These are phyloP conservation scores for Moniliophthora roreri DNA, from an alignment of 1,284 basidiomycete genomes.

Conservation along the genomic window DNA sequence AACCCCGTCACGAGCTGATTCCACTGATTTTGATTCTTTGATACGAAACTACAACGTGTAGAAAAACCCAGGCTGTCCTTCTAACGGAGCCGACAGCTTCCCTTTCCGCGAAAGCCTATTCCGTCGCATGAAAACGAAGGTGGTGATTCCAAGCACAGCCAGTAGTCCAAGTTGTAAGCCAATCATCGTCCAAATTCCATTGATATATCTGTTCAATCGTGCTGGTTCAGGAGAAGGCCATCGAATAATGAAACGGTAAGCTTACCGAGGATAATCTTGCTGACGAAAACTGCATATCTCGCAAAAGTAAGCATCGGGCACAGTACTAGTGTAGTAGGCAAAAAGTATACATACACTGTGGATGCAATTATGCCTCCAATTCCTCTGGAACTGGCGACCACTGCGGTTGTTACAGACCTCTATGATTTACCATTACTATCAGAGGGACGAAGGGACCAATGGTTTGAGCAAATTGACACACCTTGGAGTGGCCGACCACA, in stretches of 20 bases:
- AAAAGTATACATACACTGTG: background rate
- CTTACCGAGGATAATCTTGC: constrained; percentile 27
- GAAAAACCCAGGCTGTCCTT: constrained; percentile 29
- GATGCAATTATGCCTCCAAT: background rate
- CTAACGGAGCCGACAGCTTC: constrained; percentile 21
- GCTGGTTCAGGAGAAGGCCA: background rate
- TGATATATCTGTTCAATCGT: constrained; percentile 23
- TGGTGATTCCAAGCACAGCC: constrained; percentile 24
- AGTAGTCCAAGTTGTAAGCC: constrained; percentile 31
- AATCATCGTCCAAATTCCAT: constrained; percentile 33
- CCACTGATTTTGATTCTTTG: background rate
- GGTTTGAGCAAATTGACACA: background rate
- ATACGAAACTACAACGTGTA: constrained; percentile 26
- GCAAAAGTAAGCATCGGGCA: background rate
- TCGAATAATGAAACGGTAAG: background rate
- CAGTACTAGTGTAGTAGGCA: background rate
- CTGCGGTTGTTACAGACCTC: constrained; percentile 1
- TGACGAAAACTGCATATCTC: constrained; percentile 21
- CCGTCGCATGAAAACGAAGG: constrained; percentile 25
- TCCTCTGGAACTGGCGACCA: background rate
- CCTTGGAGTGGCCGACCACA: background rate
- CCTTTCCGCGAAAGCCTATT: constrained; percentile 29
- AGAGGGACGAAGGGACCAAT: no score
- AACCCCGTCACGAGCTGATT: no score
- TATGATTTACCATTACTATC: background rate